phyloP scores from a whole-genome alignment of 305 asterid genomes.

The Euphrasia arctica region DNA sequence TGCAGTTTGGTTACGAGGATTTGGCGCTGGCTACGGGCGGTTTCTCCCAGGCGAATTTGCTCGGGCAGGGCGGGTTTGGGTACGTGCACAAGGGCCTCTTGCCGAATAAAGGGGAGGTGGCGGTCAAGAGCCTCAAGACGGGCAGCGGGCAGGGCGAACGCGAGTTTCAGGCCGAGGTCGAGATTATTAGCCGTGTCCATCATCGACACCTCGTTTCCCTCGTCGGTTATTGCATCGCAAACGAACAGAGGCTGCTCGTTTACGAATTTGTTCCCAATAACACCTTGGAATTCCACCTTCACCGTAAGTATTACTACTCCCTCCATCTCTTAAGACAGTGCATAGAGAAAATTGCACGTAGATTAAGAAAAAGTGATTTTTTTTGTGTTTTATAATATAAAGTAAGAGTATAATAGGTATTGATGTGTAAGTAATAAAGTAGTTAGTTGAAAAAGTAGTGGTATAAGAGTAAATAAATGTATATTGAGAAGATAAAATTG shows the following conservation, averaged over 20 bases:
- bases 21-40: constrained; percentile 60
- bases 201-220: constrained; percentile 50
- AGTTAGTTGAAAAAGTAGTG: no score
- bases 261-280: constrained; percentile 42
- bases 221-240: constrained; percentile 43
- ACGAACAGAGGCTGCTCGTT: constrained; percentile 36
- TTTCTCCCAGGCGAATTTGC: constrained; percentile 55
- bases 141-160: constrained; percentile 53
- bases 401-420: no score
- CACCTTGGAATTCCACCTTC: constrained; percentile 45
- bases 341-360: no score
- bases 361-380: no score
- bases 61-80: constrained; percentile 93
- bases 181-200: constrained; percentile 51
- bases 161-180: constrained; percentile 49
- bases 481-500: no score
- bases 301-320: constrained; percentile 23
- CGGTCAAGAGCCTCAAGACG: constrained; percentile 40
- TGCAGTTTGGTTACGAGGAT: constrained; percentile 60
- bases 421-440: no score
- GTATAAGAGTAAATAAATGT: no score
- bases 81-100: constrained; percentile 53
- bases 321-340: no score
- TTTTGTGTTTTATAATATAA: no score
- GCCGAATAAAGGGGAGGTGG: constrained; percentile 33